Base-by-base conservation (phyloP, 257 asterid genomes). In the Ballota nigra region DNA sequence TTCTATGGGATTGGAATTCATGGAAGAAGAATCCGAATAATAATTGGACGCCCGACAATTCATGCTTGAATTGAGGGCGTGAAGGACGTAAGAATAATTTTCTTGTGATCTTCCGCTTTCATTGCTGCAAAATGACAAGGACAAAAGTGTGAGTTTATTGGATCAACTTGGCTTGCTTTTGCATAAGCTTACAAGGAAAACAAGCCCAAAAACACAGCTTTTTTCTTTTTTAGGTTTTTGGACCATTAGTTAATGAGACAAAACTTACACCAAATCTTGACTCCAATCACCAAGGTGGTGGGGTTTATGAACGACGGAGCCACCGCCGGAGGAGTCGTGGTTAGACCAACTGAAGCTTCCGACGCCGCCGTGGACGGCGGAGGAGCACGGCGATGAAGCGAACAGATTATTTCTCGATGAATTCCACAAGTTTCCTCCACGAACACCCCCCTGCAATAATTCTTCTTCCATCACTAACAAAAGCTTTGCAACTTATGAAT, bases 391-490 rank as follows among this genome's bases (percentile, higher is more conserved):
- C 22, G 95, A 84, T 12, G 90, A 76, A 16, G 80, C 78, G 58
- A 86, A 86, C 72, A 82, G 84, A 67, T 74, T n/a, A n/a, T n/a
- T 74, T 57, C 82, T 81, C 3, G 90, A 72, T 12, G 96, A 58
- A 69, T 75, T 89, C 92, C 96, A 89, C 90, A 88, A 89, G 45
- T 72, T 82, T 43, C 91, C 92, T 68, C 95, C 88, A 70, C 94
- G 89, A 59, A 86, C 92, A 23, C 83, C 92, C 0, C 85, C 91
- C 70, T 85, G 84, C 67, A 77, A 85, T 26, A 26, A 1, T 36
- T 92, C 96, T 36, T 92, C 94, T n/a, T 79, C 88, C 98, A 92
- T 92, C 71, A 47, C 55, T 47, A 47, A 47, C 3, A 47, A 47
- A 45, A 47, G 3, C 4, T 47, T 47, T n/a, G 55, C 55, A 47